phyloP scores from a whole-genome alignment of 768 basidiomycete genomes.

The Boletus sp. region DNA sequence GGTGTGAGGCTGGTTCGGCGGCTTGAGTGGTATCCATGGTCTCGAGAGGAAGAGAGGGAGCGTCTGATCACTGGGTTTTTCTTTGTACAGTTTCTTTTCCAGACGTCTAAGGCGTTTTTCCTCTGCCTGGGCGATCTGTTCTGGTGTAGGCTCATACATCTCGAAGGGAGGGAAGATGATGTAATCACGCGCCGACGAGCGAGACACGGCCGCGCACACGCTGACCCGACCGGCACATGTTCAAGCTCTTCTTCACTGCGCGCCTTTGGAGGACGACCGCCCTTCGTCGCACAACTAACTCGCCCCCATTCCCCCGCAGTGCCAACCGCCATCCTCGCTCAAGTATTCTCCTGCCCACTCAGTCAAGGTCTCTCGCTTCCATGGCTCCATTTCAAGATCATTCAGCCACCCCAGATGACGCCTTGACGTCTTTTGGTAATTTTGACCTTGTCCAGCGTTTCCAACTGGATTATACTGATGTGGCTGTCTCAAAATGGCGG shows the following conservation, averaged over 20 bases:
- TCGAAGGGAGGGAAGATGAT: slow-evolving; percentile 4
- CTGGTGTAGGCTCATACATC: slow-evolving; percentile 42
- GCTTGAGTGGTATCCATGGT: slow-evolving; percentile 36
- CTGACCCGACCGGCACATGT: slow-evolving; percentile 8
- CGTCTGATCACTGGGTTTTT: neutral
- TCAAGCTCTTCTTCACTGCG: slow-evolving; percentile 31
- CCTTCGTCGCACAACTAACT: slow-evolving; percentile 10
- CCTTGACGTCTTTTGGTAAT: slow-evolving; percentile 54
- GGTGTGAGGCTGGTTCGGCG: neutral
- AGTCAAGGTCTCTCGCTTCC: slow-evolving; percentile 20
- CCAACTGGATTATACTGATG: slow-evolving; percentile 74
- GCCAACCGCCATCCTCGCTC: slow-evolving; percentile 2
- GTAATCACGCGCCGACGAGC: slow-evolving; percentile 4
- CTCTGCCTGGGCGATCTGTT: slow-evolving; percentile 54
- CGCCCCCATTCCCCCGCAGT: neutral
- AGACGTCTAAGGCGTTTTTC: slow-evolving; percentile 42
- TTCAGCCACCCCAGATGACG: slow-evolving; percentile 11
- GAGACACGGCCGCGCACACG: neutral
- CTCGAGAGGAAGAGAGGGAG: slow-evolving; percentile 16
- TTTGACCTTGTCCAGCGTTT: slow-evolving; percentile 80
- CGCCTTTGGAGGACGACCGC: slow-evolving; percentile 11
- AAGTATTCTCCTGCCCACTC: neutral
- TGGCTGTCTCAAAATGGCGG: slow-evolving; percentile 83
- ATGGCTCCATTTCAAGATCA: slow-evolving; percentile 29
- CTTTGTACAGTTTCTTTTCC: slow-evolving; percentile 38